Conservation (phyloP, 2,329 filamentous ascomycete genomes). For the Exophiala calicioides region DNA sequence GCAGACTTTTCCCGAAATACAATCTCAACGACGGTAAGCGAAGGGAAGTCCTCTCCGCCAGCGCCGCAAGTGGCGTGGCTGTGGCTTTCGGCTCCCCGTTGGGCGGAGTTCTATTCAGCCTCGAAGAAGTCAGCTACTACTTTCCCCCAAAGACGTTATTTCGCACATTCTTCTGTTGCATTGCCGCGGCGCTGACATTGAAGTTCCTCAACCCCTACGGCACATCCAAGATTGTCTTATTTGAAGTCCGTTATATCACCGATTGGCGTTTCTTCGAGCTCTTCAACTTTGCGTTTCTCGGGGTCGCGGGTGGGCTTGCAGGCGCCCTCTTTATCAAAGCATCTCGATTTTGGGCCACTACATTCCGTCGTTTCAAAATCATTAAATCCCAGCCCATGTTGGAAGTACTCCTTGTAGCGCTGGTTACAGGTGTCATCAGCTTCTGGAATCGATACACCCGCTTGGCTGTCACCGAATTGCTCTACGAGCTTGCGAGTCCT, state of each 20-base stretch:
- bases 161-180: slow-evolving; percentile 97
- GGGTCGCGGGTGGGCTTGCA: slow-evolving; percentile 76
- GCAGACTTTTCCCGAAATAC: slow-evolving; percentile 92
- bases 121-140: slow-evolving; percentile 97
- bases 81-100: slow-evolving; percentile 92
- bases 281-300: slow-evolving; percentile 78
- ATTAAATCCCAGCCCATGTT: slow-evolving; percentile 84
- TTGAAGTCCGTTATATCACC: slow-evolving; percentile 83
- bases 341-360: slow-evolving; percentile 82
- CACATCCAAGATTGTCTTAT: slow-evolving; percentile 93
- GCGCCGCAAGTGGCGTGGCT: slow-evolving; percentile 85
- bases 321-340: slow-evolving; percentile 97
- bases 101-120: slow-evolving; percentile 85
- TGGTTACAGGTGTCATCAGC: slow-evolving; percentile 79
- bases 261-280: slow-evolving; percentile 97
- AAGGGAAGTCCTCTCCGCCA: slow-evolving; percentile 89
- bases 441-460: slow-evolving; percentile 95
- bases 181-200: slow-evolving; percentile 80
- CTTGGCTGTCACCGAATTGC: slow-evolving; percentile 82
- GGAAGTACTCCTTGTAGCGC: slow-evolving; percentile 83
- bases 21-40: slow-evolving; percentile 91
- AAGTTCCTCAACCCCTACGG: slow-evolving; percentile 97
- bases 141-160: slow-evolving; percentile 97
- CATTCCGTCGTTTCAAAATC: slow-evolving; percentile 75
- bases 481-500: slow-evolving; percentile 87